Base-by-base conservation (phyloP, 225 moss, liverwort and hornwort species). In the Pseudoscleropodium purum region DNA sequence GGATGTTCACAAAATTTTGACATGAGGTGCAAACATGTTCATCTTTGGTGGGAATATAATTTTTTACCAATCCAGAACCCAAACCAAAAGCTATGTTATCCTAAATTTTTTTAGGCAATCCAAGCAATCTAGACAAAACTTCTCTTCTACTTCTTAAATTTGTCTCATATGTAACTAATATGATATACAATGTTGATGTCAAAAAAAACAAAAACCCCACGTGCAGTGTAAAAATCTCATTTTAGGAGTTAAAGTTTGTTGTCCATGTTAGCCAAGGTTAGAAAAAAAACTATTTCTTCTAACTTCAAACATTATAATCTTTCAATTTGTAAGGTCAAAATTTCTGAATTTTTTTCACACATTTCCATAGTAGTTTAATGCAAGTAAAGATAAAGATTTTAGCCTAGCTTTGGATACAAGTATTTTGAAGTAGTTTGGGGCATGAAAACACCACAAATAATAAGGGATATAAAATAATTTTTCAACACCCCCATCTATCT, bases 191-290 rank as follows among this genome's bases (percentile, higher is more conserved):
- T 27, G 27, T 1, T 16, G 43, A 45, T 29, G 18, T 45, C 10
- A 30, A 74, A 11, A 43, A 29, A 30, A 29, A 30, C 10, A 30
- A 27, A n/a, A n/a, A n/a, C n/a, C n/a, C 5, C 5, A 18, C 5
- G 0, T 66, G 34, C 33, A 65, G 5, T n/a, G 4, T 6, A 47
- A 75, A 73, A 47, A 18, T 75, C 10, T 75, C 30, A 75, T 18
- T 47, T 4, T 11, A 14, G 15, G 4, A 75, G 4, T 18, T 25
- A 6, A 47, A 30, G 6, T 74, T 2, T 74, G 2, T 74, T 45
- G 18, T 6, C 6, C 3, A 2, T 67, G 5, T 19, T 2, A 0
- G 4, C 20, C 11, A 20, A 67, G 36, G 20, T 20, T 3, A 3
- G 6, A 19, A 36, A 59, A 11, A 24, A 24, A 59, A 8, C 2